phyloP scores from a whole-genome alignment of 768 basidiomycete species.

The Zangia roseola region DNA sequence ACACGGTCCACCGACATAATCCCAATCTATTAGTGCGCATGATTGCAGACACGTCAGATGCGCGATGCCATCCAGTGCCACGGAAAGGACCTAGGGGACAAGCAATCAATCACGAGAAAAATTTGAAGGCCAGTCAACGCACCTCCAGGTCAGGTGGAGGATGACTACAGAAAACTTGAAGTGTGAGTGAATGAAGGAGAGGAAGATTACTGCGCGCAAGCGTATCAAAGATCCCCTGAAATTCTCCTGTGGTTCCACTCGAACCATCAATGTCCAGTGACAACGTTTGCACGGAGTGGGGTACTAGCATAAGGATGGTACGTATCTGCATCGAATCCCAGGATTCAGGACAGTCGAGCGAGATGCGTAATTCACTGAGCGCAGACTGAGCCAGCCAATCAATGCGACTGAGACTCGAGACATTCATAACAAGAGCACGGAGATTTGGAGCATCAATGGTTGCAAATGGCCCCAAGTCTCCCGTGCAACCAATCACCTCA shows the following conservation, averaged over 20 bases:
- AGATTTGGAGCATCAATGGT: not conserved
- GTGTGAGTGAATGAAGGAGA: slow-evolving; percentile 10
- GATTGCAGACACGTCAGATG: not conserved
- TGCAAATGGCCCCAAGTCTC: not conserved
- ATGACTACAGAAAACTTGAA: not conserved
- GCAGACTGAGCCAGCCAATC: not conserved
- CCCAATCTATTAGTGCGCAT: not conserved
- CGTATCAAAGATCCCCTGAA: not conserved
- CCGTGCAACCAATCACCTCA: not conserved
- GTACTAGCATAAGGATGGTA: not conserved
- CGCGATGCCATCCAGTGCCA: not conserved
- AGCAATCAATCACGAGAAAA: not conserved
- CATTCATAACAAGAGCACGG: not conserved
- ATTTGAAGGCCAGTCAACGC: not conserved
- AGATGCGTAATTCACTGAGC: slow-evolving; percentile 4
- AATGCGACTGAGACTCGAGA: not conserved
- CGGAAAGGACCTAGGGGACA: not conserved
- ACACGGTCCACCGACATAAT: no score
- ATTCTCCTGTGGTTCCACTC: not conserved
- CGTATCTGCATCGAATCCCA: not conserved
- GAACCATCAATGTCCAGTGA: not conserved
- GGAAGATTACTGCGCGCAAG: not conserved
- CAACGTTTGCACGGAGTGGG: slow-evolving; percentile 1
- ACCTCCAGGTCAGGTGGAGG: not conserved
- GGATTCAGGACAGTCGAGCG: no score